Evolutionary conservation across 176 grass and related monocot genomes (phyloP).

Genomic region (Aegilops longissima): DNA sequence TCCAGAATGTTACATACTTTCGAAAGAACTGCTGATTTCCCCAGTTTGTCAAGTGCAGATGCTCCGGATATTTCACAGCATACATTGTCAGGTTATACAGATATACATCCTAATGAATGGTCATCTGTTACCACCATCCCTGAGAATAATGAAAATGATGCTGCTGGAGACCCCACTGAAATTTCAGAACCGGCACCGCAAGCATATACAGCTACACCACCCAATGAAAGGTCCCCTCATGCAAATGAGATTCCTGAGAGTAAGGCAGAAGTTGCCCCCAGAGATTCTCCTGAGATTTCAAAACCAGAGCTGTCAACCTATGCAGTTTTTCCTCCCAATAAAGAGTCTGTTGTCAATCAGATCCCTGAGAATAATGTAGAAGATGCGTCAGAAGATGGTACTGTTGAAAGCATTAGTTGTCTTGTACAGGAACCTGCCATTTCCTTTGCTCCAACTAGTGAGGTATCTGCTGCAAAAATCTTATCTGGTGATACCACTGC

Average conservation of each 20-base stretch:
- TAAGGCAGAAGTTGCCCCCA: slow-evolving; percentile 23
- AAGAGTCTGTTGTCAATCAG: slow-evolving; percentile 24
- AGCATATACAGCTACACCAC: slow-evolving; percentile 23
- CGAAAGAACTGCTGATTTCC: slow-evolving; percentile 22
- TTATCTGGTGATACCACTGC: slow-evolving; percentile 18
- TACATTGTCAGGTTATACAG: slow-evolving; percentile 25
- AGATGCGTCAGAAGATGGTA: not conserved
- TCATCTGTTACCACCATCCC: slow-evolving; percentile 21
- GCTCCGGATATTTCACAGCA: slow-evolving; percentile 33
- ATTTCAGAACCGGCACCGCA: slow-evolving; percentile 19
- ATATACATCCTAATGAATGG: slow-evolving; percentile 17
- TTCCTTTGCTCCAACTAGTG: slow-evolving; percentile 1
- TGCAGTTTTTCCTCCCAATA: slow-evolving; percentile 18
- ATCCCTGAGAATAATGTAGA: slow-evolving; percentile 17
- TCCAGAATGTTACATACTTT: slow-evolving; percentile 13
- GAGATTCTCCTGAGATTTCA: slow-evolving; percentile 20
- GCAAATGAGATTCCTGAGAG: slow-evolving; percentile 31
- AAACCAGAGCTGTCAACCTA: slow-evolving; percentile 15
- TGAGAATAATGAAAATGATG: slow-evolving; percentile 17
- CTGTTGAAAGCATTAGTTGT: not conserved
- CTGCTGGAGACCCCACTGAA: slow-evolving; percentile 31
- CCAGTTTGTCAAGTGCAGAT: slow-evolving; percentile 47
- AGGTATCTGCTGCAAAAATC: slow-evolving; percentile 20
- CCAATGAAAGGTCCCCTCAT: slow-evolving; percentile 23
- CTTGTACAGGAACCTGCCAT: slow-evolving; percentile 25